A percentile compares a stretch with the other conserved stretches of the same genome.
These are phyloP conservation scores for Ophiostoma tasmaniense DNA, from an alignment of 2,329 filamentous ascomycete species.

Conservation along the genomic window DNA sequence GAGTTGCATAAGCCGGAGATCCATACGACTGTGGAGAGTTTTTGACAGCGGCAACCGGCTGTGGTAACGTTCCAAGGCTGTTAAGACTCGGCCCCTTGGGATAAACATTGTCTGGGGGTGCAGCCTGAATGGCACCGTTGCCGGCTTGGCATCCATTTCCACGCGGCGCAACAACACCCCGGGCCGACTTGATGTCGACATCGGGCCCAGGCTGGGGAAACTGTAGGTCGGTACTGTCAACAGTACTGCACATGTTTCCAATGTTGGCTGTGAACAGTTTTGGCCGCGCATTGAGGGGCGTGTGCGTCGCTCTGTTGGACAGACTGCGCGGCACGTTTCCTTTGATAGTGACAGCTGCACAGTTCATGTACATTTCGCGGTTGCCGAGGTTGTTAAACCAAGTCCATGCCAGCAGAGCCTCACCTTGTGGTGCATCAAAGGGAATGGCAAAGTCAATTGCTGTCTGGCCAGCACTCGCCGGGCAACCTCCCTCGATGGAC, in stretches of 20 bases:
- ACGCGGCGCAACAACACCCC: background rate
- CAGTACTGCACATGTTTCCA: background rate
- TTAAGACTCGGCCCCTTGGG: background rate
- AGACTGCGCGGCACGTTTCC: background rate
- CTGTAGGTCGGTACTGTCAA: background rate
- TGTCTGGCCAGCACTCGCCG: background rate
- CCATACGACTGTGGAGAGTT: background rate
- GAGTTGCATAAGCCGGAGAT: background rate
- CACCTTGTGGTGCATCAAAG: background rate
- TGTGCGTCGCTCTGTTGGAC: background rate
- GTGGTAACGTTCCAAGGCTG: background rate
- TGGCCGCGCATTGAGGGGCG: background rate
- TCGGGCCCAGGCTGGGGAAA: background rate
- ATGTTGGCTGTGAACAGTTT: background rate
- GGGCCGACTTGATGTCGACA: background rate
- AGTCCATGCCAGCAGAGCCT: background rate
- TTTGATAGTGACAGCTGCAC: background rate
- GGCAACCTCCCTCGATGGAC: background rate
- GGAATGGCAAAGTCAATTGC: background rate
- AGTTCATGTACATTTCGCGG: background rate
- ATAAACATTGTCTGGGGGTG: background rate
- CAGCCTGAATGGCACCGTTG: background rate
- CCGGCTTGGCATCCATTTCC: background rate
- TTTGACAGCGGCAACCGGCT: background rate
- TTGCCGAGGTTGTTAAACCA: background rate